Evolutionary conservation across 2,329 filamentous ascomycete species (phyloP).

Genomic region (Aspergillus arachidicola): DNA sequence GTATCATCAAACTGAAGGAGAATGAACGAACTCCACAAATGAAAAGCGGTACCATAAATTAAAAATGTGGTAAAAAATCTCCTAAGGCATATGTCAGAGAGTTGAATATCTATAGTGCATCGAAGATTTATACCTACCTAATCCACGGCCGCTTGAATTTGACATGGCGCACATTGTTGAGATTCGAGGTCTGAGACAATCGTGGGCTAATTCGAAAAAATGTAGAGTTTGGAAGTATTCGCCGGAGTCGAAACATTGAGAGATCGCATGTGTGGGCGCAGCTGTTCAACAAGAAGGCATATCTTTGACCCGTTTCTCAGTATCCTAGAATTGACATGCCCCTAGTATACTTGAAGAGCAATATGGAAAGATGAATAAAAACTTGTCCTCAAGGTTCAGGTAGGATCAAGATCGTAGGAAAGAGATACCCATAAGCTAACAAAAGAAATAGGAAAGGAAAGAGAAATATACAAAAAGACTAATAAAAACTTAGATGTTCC

Average conservation of each 20-base stretch:
- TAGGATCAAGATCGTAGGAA: neutral
- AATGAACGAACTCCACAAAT: slow-evolving; percentile 36
- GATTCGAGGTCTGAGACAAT: slow-evolving; percentile 19
- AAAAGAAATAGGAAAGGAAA: neutral
- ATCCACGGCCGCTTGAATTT: slow-evolving; percentile 39
- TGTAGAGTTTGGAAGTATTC: slow-evolving; percentile 29
- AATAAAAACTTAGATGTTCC: neutral
- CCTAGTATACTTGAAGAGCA: too few relatives aligned
- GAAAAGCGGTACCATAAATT: slow-evolving; percentile 35
- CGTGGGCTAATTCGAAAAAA: slow-evolving; percentile 25
- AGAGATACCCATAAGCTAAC: neutral
- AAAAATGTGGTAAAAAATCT: slow-evolving; percentile 33
- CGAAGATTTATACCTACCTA: slow-evolving; percentile 23
- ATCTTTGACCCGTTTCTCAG: neutral
- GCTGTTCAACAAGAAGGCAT: slow-evolving; percentile 13
- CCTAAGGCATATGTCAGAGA: slow-evolving; percentile 20
- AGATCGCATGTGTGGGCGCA: slow-evolving; percentile 17
- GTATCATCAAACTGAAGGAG: slow-evolving; percentile 34
- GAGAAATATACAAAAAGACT: too few relatives aligned
- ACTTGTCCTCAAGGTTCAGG: neutral
- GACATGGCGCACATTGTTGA: slow-evolving; percentile 33
- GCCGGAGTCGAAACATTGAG: slow-evolving; percentile 39
- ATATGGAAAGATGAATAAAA: neutral
- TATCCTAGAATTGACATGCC: neutral
- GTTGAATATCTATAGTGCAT: neutral